A percentile compares a stretch with the other conserved stretches of the same genome.
Conservation (phyloP, 2,329 filamentous ascomycete genomes). For the Venturia oleaginea region DNA sequence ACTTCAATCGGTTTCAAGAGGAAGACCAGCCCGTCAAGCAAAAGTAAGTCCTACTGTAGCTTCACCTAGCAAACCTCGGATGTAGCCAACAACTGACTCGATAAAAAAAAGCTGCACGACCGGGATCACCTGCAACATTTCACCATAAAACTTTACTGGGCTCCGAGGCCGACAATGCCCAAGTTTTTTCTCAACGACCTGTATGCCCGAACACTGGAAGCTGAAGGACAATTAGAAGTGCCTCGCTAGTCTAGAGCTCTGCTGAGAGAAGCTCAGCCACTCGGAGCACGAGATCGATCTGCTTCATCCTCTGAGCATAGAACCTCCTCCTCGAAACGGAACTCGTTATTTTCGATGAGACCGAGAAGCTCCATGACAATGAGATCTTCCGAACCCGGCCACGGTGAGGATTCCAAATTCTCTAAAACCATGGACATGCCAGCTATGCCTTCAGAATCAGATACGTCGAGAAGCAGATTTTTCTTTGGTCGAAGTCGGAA, state of each 20-base stretch:
- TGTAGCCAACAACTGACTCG: neutral
- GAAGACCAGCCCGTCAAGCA: neutral
- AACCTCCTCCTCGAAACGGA: neutral
- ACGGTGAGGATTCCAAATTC: neutral
- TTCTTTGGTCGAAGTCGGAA: constrained; percentile 4
- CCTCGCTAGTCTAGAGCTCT: neutral
- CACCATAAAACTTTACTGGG: neutral
- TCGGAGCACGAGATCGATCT: neutral
- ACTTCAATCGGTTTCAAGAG: neutral
- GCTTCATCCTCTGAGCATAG: constrained; percentile 1
- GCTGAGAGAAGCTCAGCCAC: neutral
- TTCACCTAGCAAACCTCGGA: neutral
- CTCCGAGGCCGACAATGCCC: neutral
- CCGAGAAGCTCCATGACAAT: constrained; percentile 10
- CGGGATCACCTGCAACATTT: neutral
- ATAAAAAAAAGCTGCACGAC: neutral
- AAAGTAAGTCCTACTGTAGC: neutral
- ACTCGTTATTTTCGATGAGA: constrained; percentile 10
- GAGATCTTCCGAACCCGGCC: neutral
- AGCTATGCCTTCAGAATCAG: neutral
- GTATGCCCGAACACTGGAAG: neutral
- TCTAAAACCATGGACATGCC: constrained; percentile 3
- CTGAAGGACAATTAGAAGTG: neutral
- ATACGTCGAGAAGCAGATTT: constrained; percentile 5
- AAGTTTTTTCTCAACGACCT: neutral